These are phyloP conservation scores for Xylariaceae sp. DNA, from an alignment of 2,329 filamentous ascomycete genomes.

Conservation along the genomic window DNA sequence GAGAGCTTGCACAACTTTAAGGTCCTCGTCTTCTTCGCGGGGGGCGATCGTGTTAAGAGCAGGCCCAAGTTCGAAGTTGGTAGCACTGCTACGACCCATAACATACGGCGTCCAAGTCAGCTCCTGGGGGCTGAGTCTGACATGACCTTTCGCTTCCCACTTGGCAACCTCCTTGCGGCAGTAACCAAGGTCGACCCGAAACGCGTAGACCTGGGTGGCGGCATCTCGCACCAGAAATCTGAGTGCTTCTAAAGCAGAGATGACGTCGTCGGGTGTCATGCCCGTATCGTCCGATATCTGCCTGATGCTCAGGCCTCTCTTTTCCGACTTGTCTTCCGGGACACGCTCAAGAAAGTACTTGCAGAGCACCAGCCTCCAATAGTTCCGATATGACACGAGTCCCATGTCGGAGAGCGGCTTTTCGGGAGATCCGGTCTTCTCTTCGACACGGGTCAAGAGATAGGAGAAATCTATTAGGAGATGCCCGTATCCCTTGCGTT, in stretches of 20 bases:
- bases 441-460: slow-evolving; percentile 83
- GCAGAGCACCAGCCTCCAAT: slow-evolving; percentile 87
- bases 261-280: slow-evolving; percentile 92
- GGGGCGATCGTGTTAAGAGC: slow-evolving; percentile 80
- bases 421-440: slow-evolving; percentile 90
- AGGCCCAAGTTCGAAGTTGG: slow-evolving; percentile 75
- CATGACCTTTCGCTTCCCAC: slow-evolving; percentile 83
- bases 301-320: slow-evolving; percentile 50
- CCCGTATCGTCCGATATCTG: slow-evolving; percentile 82
- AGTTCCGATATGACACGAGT: slow-evolving; percentile 91
- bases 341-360: slow-evolving; percentile 64
- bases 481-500: slow-evolving; percentile 94
- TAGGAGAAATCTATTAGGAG: slow-evolving; percentile 98
- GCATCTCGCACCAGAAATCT: slow-evolving; percentile 86
- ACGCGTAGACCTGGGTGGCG: slow-evolving; percentile 78
- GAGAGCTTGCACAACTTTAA: slow-evolving; percentile 27
- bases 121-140: slow-evolving; percentile 70
- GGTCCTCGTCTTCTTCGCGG: slow-evolving; percentile 63
- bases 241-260: slow-evolving; percentile 85
- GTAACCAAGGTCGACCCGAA: slow-evolving; percentile 78
- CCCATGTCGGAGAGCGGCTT: slow-evolving; percentile 98
- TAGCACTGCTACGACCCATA: slow-evolving; percentile 80
- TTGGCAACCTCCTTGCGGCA: slow-evolving; percentile 82
- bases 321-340: slow-evolving; percentile 28
- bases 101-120: slow-evolving; percentile 95